phyloP scores from a whole-genome alignment of 176 grass and related monocot genomes.

The Oryza punctata region DNA sequence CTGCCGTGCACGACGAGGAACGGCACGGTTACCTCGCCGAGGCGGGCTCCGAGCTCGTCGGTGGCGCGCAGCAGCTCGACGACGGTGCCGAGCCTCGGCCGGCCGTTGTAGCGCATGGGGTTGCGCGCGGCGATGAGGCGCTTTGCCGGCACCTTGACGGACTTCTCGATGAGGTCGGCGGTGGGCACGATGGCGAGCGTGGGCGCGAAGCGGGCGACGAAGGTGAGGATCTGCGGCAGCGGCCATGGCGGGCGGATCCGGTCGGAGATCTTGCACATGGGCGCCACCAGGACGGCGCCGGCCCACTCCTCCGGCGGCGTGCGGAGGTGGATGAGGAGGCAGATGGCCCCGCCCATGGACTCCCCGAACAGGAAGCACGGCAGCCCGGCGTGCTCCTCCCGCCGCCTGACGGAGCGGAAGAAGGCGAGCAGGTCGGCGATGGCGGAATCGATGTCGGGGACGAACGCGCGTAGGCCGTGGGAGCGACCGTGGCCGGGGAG shows the following conservation, averaged over 20 bases:
- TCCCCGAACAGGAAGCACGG: conserved; percentile 81
- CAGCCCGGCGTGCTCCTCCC: conserved; percentile 39
- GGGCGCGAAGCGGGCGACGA: conserved; percentile 67
- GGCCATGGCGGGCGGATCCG: conserved; percentile 74
- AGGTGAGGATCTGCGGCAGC: conserved; percentile 66
- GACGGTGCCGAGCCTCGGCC: conserved; percentile 84
- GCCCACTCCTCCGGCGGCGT: conserved; percentile 57
- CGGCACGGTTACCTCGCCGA: conserved; percentile 74
- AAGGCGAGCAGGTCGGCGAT: conserved; percentile 61
- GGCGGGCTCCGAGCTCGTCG: conserved; percentile 55
- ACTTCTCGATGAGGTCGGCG: conserved; percentile 82
- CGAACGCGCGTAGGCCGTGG: conserved; percentile 71
- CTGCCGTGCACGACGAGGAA: conserved; percentile 95
- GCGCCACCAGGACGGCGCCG: conserved; percentile 81
- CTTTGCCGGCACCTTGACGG: conserved; percentile 83
- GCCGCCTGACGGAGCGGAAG: conserved; percentile 56
- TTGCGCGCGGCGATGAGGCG: conserved; percentile 69
- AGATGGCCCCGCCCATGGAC: conserved; percentile 89
- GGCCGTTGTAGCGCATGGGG: conserved; percentile 71
- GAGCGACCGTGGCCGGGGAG: conserved; percentile 90
- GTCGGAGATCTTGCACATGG: conserved; percentile 95
- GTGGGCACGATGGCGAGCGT: conserved; percentile 88
- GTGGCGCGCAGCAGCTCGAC: conserved; percentile 78
- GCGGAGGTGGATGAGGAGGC: conserved; percentile 79
- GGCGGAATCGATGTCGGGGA: conserved; percentile 63